phyloP scores from a whole-genome alignment of 768 basidiomycete species.

The Solioccasus polychromus region DNA sequence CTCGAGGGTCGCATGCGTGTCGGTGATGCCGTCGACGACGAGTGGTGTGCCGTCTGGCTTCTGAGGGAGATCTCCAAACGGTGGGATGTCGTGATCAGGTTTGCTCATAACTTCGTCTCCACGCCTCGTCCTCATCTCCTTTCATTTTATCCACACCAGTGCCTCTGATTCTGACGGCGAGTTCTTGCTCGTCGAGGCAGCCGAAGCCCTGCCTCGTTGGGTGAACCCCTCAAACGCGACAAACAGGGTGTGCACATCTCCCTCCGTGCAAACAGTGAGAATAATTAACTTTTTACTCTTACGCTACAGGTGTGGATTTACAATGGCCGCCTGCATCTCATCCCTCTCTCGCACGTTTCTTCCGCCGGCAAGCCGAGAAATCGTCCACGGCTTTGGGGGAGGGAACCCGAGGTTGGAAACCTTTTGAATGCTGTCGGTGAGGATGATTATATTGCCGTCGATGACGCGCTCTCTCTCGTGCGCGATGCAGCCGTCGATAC shows the following conservation, averaged over 20 bases:
- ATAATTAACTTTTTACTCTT: constrained; percentile 29
- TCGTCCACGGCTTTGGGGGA: constrained; percentile 42
- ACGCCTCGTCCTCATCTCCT: neutral
- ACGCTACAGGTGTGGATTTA: constrained; percentile 86
- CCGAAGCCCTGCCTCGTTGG: constrained; percentile 86
- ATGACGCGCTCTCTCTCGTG: constrained; percentile 65
- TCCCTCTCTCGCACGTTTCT: constrained; percentile 78
- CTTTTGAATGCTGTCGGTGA: constrained; percentile 37
- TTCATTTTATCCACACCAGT: constrained; percentile 10
- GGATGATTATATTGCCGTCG: constrained; percentile 50
- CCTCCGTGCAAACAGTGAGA: constrained; percentile 31
- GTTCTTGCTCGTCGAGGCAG: constrained; percentile 95
- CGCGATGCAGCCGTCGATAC: constrained; percentile 55
- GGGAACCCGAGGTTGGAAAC: constrained; percentile 53
- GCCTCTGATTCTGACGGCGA: constrained; percentile 92
- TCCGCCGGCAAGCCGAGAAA: constrained; percentile 52
- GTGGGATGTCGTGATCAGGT: constrained; percentile 85
- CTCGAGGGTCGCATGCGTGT: constrained; percentile 86
- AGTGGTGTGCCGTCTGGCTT: constrained; percentile 94
- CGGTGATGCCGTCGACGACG: constrained; percentile 96
- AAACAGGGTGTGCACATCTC: constrained; percentile 74
- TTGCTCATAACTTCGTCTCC: constrained; percentile 21
- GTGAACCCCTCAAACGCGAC: constrained; percentile 87
- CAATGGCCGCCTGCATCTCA: constrained; percentile 76
- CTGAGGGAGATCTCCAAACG: constrained; percentile 70